A percentile compares a stretch with the other conserved stretches of the same genome.
These are phyloP conservation scores for Symbiodinium pilosum DNA, from an alignment of 73 alveolate species.

Conservation along the genomic window DNA sequence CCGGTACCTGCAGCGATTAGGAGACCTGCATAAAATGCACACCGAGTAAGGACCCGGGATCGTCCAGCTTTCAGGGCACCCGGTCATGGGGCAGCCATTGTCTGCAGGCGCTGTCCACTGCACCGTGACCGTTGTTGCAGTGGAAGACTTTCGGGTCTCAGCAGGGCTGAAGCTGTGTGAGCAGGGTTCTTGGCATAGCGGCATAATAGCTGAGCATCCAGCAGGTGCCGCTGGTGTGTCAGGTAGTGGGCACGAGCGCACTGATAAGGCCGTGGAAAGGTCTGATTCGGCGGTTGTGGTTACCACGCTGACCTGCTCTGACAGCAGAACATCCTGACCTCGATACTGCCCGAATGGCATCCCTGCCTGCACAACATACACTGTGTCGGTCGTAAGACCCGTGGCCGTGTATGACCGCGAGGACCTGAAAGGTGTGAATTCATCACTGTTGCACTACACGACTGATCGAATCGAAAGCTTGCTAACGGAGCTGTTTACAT, in stretches of 20 bases:
- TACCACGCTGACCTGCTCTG: slow-evolving; percentile 61
- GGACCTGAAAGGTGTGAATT: slow-evolving; percentile 26
- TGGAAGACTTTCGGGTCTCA: slow-evolving; percentile 56
- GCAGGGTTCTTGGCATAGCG: background rate
- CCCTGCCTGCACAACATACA: slow-evolving; percentile 69
- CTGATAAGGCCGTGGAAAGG: slow-evolving; percentile 53
- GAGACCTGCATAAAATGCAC: background rate
- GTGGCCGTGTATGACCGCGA: slow-evolving; percentile 85
- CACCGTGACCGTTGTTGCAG: slow-evolving; percentile 50
- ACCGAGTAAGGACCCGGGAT: background rate
- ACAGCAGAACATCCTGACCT: background rate
- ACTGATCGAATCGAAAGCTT: no score
- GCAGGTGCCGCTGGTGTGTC: slow-evolving; percentile 72
- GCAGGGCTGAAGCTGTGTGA: no score
- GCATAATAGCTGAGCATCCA: background rate
- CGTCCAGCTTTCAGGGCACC: slow-evolving; percentile 31
- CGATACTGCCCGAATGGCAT: background rate
- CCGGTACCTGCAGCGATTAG: slow-evolving; percentile 25
- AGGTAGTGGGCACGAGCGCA: slow-evolving; percentile 74
- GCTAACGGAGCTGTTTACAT: background rate
- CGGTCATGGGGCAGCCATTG: slow-evolving; percentile 89
- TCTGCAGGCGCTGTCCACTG: slow-evolving; percentile 88
- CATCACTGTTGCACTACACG: no score
- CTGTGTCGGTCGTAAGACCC: slow-evolving; percentile 35
- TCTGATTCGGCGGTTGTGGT: slow-evolving; percentile 72